Evolutionary conservation across 2,329 filamentous ascomycete species (phyloP).

Genomic region (Helotiales sp.): DNA sequence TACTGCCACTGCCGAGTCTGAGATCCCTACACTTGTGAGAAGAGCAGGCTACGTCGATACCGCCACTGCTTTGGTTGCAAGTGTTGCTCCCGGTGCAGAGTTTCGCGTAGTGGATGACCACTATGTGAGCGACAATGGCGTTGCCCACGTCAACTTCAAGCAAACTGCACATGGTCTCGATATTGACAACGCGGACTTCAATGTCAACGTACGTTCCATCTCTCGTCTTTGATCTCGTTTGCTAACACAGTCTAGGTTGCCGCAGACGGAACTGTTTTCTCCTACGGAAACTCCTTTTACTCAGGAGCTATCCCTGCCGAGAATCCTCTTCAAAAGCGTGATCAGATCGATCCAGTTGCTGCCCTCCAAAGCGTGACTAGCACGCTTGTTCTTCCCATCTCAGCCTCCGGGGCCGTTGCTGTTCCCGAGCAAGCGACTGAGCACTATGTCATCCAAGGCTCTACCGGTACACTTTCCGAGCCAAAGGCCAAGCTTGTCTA

Average conservation of each 20-base stretch:
- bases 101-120: conserved; percentile 57
- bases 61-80: conserved; percentile 52
- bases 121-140: conserved; percentile 59
- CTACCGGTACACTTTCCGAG: conserved; percentile 54
- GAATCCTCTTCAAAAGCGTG: conserved; percentile 48
- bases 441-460: conserved; percentile 49
- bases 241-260: conserved; percentile 51
- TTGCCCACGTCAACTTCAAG: conserved; percentile 63
- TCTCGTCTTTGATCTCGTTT: not conserved
- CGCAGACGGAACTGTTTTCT: conserved; percentile 60
- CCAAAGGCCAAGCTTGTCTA: conserved; percentile 62
- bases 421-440: conserved; percentile 20
- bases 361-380: conserved; percentile 46
- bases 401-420: conserved; percentile 17
- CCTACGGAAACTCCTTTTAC: conserved; percentile 58
- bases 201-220: conserved; percentile 27
- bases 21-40: conserved; percentile 2
- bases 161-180: conserved; percentile 63
- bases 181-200: conserved; percentile 57
- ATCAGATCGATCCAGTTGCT: conserved; percentile 49
- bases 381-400: conserved; percentile 25
- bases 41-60: conserved; percentile 48
- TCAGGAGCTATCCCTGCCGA: conserved; percentile 50
- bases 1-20: conserved; percentile 12
- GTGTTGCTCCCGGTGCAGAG: conserved; percentile 43